Base-by-base conservation (phyloP, 768 basidiomycete genomes). In the Serendipita sp. region DNA sequence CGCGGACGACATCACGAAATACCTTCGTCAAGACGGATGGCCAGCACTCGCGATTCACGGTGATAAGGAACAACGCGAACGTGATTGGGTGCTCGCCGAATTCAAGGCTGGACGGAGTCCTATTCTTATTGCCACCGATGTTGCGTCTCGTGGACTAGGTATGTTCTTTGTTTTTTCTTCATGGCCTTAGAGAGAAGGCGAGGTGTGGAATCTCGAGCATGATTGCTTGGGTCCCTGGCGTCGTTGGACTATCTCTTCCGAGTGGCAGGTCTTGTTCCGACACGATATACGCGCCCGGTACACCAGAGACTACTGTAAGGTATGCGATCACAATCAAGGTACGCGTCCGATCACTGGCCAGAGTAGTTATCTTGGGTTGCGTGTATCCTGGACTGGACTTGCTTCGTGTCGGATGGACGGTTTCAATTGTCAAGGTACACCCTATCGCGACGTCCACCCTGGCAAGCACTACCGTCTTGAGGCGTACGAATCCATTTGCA, bases 111-210 rank as follows among this genome's bases (percentile, higher is more conserved):
- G 96, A 71, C 88, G 93, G 68, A 93, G 90, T 36, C 95, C 95
- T 2, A 98, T 99, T 75, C 82, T 99, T 73, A 91, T 98, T 72
- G 96, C 96, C 77, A 98, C 96, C 70, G 96, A 97, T 75, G 95
- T 99, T 71, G 96, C 95, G 67, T 96, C 93, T 74, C 94, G 95
- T 85, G 95, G 95, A 83, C 85, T 99, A 74, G 96, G 96, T 98
- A 66, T 69, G 72, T 77, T 80, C 76, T 80, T 32, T 23, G 23
- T 23, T 23, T 13, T 54, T 30, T 66, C 66, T 44, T 51, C 16
- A 47, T 64, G 10, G 23, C 46, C 10, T 60, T 52, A 35, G 16
- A 28, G 16, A 28, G 56, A 60, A 35, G 30, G 48, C 30, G 48
- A 32, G 48, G n/a, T 32, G 48, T 51, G 7, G n/a, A 23, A n/a